These are phyloP conservation scores for Sisymbrium irio DNA, from an alignment of 345 rosid genomes.

Conservation along the genomic window DNA sequence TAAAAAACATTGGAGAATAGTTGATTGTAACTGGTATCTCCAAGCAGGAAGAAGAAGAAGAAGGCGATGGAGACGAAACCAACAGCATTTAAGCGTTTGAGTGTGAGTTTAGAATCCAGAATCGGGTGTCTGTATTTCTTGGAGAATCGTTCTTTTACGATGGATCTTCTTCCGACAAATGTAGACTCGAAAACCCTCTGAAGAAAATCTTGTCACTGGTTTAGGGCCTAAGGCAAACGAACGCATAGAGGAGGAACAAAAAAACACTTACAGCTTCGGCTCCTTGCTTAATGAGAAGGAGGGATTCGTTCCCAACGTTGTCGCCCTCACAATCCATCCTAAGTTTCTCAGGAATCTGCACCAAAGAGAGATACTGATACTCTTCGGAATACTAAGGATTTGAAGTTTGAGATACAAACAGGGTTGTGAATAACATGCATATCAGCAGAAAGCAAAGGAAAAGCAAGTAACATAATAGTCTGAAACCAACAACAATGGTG, in stretches of 20 bases:
- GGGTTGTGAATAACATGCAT: no score
- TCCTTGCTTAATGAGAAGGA: conserved; percentile 62
- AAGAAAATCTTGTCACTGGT: background rate
- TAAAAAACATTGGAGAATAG: background rate
- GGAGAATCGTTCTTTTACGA: conserved; percentile 86
- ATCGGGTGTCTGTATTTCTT: conserved; percentile 92
- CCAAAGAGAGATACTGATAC: background rate
- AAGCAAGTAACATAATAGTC: no score
- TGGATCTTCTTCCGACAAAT: conserved; percentile 71
- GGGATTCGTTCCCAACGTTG: conserved; percentile 32
- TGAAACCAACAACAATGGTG: no score
- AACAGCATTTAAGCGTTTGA: conserved; percentile 85
- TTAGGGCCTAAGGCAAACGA: no score
- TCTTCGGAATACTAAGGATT: background rate
- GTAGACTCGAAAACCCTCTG: conserved; percentile 79
- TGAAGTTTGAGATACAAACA: background rate
- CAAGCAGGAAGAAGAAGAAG: background rate
- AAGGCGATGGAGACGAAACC: conserved; percentile 20
- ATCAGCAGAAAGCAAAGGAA: no score
- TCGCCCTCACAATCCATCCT: conserved; percentile 33
- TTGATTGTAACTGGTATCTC: no score
- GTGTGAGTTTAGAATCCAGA: conserved; percentile 80
- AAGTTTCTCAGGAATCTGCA: background rate
- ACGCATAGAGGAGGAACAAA: background rate
- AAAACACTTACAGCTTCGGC: conserved; percentile 65